phyloP scores from a whole-genome alignment of 331 rosid genomes.

The Cydonia oblonga region DNA sequence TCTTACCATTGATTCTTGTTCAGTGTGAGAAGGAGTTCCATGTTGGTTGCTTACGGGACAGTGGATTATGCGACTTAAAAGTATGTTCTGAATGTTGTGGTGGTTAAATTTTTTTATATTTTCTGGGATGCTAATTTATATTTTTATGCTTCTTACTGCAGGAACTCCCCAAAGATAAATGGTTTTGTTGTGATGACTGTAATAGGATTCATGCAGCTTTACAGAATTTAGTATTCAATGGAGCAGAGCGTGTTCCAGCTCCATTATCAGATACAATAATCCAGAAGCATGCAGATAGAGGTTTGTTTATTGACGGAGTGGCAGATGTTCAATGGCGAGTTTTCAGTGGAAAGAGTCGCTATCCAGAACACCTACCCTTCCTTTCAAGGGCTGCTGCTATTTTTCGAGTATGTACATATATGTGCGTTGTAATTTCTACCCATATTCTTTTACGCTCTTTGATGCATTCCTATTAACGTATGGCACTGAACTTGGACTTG shows the following conservation, averaged over 20 bases:
- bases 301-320: constrained; percentile 41
- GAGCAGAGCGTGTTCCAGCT: constrained; percentile 55
- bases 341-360: constrained; percentile 90
- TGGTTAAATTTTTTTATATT: constrained; percentile 7
- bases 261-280: constrained; percentile 38
- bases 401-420: constrained; percentile 57
- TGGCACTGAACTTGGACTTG: neutral
- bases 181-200: constrained; percentile 95
- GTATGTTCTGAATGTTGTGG: constrained; percentile 32
- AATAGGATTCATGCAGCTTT: constrained; percentile 59
- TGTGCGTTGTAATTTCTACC: neutral
- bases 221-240: constrained; percentile 53
- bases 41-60: constrained; percentile 83
- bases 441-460: neutral
- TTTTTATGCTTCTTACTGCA: constrained; percentile 17
- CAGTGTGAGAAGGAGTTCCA: constrained; percentile 99
- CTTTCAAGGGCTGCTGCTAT: constrained; percentile 94
- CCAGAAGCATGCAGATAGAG: constrained; percentile 66
- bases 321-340: constrained; percentile 70
- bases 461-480: neutral
- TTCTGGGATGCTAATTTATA: neutral
- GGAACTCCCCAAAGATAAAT: constrained; percentile 97
- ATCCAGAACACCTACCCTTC: constrained; percentile 75
- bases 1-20: constrained; percentile 11
- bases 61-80: constrained; percentile 70